Evolutionary conservation across 352 stramenopile species (phyloP).

Genomic region (Globisporangium apiculatum): DNA sequence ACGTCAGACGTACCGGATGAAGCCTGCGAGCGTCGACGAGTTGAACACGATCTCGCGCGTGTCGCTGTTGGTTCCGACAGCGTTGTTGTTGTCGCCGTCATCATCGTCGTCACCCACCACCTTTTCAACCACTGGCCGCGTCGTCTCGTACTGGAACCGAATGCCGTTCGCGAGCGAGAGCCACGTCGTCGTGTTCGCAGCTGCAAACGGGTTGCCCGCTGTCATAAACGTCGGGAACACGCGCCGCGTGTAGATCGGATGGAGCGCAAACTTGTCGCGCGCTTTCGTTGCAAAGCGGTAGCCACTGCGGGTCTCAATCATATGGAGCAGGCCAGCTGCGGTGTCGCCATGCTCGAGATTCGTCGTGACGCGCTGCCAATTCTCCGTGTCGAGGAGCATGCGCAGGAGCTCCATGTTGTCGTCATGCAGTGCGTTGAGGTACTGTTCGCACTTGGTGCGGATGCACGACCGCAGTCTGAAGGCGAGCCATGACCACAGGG

Average conservation of each 20-base stretch:
- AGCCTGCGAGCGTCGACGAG: slow-evolving; percentile 62
- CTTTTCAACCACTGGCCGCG: neutral
- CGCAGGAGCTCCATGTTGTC: slow-evolving; percentile 77
- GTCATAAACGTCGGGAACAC: slow-evolving; percentile 60
- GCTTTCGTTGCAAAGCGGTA: slow-evolving; percentile 54
- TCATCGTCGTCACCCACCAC: neutral
- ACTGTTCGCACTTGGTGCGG: slow-evolving; percentile 76
- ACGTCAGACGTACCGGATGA: slow-evolving; percentile 38
- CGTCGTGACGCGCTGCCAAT: slow-evolving; percentile 66
- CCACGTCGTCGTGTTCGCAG: slow-evolving; percentile 42
- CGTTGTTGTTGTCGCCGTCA: slow-evolving; percentile 1
- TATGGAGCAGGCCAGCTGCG: slow-evolving; percentile 34
- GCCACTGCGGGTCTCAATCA: slow-evolving; percentile 78
- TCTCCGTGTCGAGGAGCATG: slow-evolving; percentile 84
- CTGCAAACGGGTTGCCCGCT: slow-evolving; percentile 60
- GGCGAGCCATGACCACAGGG: neutral
- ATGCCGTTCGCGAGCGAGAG: slow-evolving; percentile 51
- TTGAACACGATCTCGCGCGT: slow-evolving; percentile 63
- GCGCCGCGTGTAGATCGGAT: slow-evolving; percentile 59
- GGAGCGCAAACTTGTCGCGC: slow-evolving; percentile 27
- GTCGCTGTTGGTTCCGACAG: too few relatives aligned
- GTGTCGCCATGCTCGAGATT: slow-evolving; percentile 38
- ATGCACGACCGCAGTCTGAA: slow-evolving; percentile 54
- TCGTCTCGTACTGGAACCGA: slow-evolving; percentile 34
- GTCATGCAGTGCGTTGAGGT: slow-evolving; percentile 70